Conservation (phyloP, 331 rosid genomes). For the Saraca asoca region DNA sequence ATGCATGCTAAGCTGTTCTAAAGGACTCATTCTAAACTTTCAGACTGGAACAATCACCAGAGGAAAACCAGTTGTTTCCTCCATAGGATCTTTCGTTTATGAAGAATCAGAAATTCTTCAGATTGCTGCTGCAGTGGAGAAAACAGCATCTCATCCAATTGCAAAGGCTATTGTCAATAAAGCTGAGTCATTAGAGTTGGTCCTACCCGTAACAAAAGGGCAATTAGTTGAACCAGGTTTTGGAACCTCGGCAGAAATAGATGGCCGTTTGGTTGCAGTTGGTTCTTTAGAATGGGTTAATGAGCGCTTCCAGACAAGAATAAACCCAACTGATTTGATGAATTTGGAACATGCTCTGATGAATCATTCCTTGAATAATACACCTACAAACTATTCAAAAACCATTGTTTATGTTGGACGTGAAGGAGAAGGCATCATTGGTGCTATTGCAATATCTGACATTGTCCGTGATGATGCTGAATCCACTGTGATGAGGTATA, state of each 20-base stretch:
- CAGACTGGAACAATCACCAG: constrained; percentile 99
- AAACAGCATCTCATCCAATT: constrained; percentile 96
- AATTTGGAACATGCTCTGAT: constrained; percentile 59
- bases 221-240: constrained; percentile 91
- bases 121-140: constrained; percentile 95
- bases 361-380: constrained; percentile 49
- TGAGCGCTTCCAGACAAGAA: constrained; percentile 60
- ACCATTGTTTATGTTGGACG: constrained; percentile 91
- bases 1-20: constrained; percentile 6
- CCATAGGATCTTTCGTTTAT: constrained; percentile 60
- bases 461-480: constrained; percentile 79
- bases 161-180: constrained; percentile 80
- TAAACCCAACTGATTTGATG: constrained; percentile 47
- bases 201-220: constrained; percentile 70
- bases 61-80: constrained; percentile 90
- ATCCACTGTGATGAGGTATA: constrained; percentile 69
- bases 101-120: constrained; percentile 77
- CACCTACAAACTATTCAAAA: constrained; percentile 68
- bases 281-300: constrained; percentile 84
- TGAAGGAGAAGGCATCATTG: constrained; percentile 90
- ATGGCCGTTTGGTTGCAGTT: constrained; percentile 80
- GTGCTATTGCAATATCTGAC: constrained; percentile 87
- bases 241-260: constrained; percentile 86
- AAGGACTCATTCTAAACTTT: constrained; percentile 37
- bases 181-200: constrained; percentile 77